phyloP scores from a whole-genome alignment of 345 rosid genomes.

The Reutealis trisperma region DNA sequence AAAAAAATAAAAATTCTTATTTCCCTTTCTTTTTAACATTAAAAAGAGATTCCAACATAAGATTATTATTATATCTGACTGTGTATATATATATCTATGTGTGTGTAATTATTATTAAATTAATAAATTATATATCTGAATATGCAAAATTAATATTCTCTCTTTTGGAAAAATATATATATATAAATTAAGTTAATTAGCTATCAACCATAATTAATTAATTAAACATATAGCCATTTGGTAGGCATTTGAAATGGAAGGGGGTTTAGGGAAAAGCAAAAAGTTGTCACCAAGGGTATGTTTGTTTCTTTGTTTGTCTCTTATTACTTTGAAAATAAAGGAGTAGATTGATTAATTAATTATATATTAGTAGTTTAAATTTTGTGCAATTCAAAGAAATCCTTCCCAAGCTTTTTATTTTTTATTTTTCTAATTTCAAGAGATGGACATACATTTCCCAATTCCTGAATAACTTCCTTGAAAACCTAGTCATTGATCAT shows the following conservation, averaged over 20 bases:
- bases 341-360: not conserved
- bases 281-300: conserved; percentile 59
- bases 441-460: conserved; percentile 17
- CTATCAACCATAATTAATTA: not conserved
- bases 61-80: too few species aligned
- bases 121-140: too few species aligned
- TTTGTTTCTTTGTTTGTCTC: conserved; percentile 52
- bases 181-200: not conserved
- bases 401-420: not conserved
- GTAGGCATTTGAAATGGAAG: conserved; percentile 12
- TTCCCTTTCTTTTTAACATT: too few species aligned
- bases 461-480: not conserved
- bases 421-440: conserved; percentile 19
- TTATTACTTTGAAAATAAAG: conserved; percentile 24
- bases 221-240: not conserved
- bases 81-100: too few species aligned
- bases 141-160: too few species aligned
- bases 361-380: not conserved
- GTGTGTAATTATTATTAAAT: too few species aligned
- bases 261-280: conserved; percentile 42
- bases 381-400: conserved; percentile 30
- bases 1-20: too few species aligned
- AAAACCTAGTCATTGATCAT: conserved; percentile 1
- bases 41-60: too few species aligned
- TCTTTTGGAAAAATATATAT: too few species aligned